Evolutionary conservation across 495 filamentous ascomycete genomes (phyloP).

Genomic region (Monascus purpureus): DNA sequence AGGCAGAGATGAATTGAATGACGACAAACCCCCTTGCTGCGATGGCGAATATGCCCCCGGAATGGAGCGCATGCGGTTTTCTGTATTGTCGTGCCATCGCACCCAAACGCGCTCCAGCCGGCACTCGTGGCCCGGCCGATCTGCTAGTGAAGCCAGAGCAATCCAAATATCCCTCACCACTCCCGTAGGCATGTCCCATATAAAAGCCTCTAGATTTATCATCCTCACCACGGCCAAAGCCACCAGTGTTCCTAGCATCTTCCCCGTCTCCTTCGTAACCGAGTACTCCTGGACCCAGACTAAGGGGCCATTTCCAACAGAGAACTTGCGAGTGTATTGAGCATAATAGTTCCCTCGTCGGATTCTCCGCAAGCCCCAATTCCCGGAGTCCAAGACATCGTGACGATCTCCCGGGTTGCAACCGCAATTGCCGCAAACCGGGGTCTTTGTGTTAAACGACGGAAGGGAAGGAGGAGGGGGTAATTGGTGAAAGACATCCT

Average conservation of each 20-base stretch:
- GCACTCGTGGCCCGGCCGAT: conserved; percentile 44
- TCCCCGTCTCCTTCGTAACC: conserved; percentile 78
- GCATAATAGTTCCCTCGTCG: conserved; percentile 69
- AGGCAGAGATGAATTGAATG: conserved; percentile 3
- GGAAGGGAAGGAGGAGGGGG: conserved; percentile 5
- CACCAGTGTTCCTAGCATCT: conserved; percentile 88
- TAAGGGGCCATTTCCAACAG: conserved; percentile 71
- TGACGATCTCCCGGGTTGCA: conserved; percentile 11
- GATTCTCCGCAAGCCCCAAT: conserved; percentile 3
- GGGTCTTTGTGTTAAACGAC: conserved; percentile 1
- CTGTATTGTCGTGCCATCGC: conserved; percentile 76
- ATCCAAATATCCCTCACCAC: conserved; percentile 79
- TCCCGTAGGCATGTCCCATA: conserved; percentile 96
- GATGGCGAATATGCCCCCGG: conserved; percentile 9
- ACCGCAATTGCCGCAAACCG: conserved; percentile 23
- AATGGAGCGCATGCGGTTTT: conserved; percentile 21
- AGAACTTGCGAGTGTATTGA: conserved; percentile 77
- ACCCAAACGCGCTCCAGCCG: conserved; percentile 74
- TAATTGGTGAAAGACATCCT: conserved; percentile 47
- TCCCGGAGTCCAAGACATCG: conserved; percentile 6
- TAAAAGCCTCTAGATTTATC: conserved; percentile 78
- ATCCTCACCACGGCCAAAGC: conserved; percentile 73
- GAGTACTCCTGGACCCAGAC: conserved; percentile 81
- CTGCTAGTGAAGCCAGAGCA: conserved; percentile 60
- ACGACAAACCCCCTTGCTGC: conserved; percentile 6